These are phyloP conservation scores for Malbranchea zuffiana DNA, from an alignment of 2,329 filamentous ascomycete genomes.

Conservation along the genomic window DNA sequence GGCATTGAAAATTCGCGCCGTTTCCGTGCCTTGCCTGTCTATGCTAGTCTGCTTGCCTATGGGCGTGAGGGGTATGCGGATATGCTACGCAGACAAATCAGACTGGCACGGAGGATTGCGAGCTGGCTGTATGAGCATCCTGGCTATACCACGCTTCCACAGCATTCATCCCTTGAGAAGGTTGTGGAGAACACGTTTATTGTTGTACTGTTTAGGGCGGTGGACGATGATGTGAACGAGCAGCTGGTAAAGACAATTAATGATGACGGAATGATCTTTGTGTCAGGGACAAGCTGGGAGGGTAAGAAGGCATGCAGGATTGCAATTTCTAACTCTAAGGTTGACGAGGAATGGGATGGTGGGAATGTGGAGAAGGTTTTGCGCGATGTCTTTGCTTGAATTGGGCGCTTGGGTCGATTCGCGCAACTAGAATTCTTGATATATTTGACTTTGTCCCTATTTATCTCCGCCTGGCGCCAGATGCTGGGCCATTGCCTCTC, in stretches of 20 bases:
- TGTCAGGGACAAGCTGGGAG: conserved; percentile 70
- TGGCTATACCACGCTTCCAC: conserved; percentile 57
- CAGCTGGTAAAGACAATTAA: conserved; percentile 64
- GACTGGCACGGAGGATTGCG: conserved; percentile 58
- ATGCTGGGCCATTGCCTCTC: conserved; percentile 45
- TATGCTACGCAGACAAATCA: conserved; percentile 63
- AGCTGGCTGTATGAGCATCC: conserved; percentile 50
- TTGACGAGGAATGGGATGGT: conserved; percentile 57
- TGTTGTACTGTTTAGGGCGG: conserved; percentile 68
- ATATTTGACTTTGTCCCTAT: background rate
- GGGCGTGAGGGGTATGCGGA: conserved; percentile 57
- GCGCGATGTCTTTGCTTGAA: conserved; percentile 40
- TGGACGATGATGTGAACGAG: conserved; percentile 51
- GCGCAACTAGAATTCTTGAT: background rate
- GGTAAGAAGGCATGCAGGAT: conserved; percentile 65
- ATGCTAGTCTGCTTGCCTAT: conserved; percentile 65
- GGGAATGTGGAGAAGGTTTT: conserved; percentile 55
- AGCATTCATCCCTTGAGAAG: conserved; percentile 26
- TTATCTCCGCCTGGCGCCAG: conserved; percentile 36
- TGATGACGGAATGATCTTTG: conserved; percentile 60
- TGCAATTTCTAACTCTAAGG: conserved; percentile 76
- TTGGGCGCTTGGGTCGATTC: background rate
- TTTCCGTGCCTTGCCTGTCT: conserved; percentile 82
- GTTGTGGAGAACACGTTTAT: conserved; percentile 50
- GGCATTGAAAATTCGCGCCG: conserved; percentile 85